phyloP scores from a whole-genome alignment of 139 green algal genomes.

The Choricystis sp. region DNA sequence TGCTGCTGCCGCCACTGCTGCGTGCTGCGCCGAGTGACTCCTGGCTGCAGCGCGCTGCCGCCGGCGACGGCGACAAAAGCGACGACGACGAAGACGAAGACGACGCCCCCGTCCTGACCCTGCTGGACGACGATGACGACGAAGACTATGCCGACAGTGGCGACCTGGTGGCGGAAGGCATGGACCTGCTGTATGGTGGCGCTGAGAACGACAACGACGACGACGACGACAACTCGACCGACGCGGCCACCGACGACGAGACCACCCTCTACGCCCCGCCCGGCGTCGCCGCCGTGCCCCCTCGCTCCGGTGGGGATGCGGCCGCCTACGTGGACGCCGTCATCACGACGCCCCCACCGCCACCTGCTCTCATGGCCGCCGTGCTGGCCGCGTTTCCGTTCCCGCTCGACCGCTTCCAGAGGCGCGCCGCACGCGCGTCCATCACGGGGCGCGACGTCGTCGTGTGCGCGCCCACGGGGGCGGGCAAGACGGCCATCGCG shows the following conservation, averaged over 20 bases:
- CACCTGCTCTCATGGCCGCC: neutral
- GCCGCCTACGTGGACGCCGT: neutral
- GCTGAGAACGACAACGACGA: conserved; percentile 5
- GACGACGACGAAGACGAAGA: neutral
- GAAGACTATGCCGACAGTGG: conserved; percentile 6
- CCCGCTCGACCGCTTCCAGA: conserved; percentile 56
- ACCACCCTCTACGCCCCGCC: neutral
- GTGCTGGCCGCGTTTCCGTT: conserved; percentile 37
- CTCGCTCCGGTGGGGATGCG: neutral
- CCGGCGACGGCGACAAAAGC: neutral
- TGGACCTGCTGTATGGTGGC: neutral
- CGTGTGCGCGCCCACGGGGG: conserved; percentile 85
- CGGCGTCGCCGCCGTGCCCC: neutral
- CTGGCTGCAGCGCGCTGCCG: neutral
- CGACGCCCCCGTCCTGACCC: neutral
- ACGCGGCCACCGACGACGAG: neutral
- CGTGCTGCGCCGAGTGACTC: too few relatives aligned
- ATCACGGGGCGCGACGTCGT: conserved; percentile 54
- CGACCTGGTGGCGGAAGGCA: conserved; percentile 8
- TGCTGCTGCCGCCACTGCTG: neutral
- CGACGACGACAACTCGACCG: neutral
- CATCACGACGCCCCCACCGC: neutral
- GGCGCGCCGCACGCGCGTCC: conserved; percentile 36
- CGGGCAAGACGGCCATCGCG: conserved; percentile 91
- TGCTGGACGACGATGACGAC: neutral